Evolutionary conservation across 176 grass and related monocot species (phyloP), one percentile per base, ranked within the genome.

Genomic region (Zea mays): DNA sequence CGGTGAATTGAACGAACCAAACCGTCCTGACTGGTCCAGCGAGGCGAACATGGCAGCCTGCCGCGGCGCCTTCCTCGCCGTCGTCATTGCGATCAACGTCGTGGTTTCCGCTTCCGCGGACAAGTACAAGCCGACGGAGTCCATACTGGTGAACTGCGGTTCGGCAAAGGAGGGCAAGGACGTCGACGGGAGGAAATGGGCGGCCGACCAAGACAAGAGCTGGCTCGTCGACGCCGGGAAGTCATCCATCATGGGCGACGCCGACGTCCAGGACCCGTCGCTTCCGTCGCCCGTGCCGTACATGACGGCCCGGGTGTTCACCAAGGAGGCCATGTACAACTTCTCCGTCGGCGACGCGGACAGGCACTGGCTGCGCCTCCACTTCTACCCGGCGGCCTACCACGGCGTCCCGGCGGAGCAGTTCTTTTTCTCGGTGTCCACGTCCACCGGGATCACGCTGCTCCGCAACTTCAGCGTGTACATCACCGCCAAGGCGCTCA

Each of bases 291-390:
- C 76, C 7, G 84, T 90, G 60, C 93, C 90, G 1, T 96, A 90
- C 84, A 96, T 96, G 85, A 49, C 90, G 1, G 93, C 90, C 7
- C 82, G 93, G 3, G 84, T 96, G 38, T 96, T 96, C 87, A 88
- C 90, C 20, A 81, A 86, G 11, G 54, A 82, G 36, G 37, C 90
- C 4, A 50, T 48, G 3, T 96, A 96, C 75, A 96, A 67, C 39
- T 92, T 96, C 73, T 14, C 90, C 19, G 56, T 92, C 1, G 63
- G 58, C 60, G 75, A 83, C 3, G 10, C 62, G 40, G 87, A 90
- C 36, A 77, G 87, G 2, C 90, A 96, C 70, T 92, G 87, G 93
- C 74, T 96, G 19, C 87, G 93, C 40, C 85, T 96, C 13, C 82
- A 96, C 78, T 92, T 96, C 79, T 96, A 96, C 80, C 93, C 93